Percentiles rank a stretch among this genome's conserved stretches.
Evolutionary conservation across 306 rosid species (phyloP).

Genomic region (Luffa acutangula): DNA sequence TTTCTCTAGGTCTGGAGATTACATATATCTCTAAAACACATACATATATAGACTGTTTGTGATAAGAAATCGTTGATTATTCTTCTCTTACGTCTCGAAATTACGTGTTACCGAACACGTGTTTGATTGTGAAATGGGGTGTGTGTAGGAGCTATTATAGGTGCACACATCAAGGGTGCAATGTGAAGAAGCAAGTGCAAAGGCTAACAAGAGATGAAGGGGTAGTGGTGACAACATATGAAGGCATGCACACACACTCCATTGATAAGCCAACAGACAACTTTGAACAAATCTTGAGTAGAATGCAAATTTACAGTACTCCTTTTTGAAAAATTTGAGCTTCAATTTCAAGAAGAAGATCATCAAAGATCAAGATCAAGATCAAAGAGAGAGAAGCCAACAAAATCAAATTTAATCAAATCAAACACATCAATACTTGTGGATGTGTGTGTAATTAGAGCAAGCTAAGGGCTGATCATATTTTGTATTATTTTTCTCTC

Average conservation of each 20-base stretch:
- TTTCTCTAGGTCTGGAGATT: too few relatives aligned
- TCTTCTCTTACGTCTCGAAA: too few relatives aligned
- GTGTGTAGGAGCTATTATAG: slow-evolving; percentile 68
- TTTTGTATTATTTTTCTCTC: neutral
- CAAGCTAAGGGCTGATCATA: neutral
- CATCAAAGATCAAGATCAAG: neutral
- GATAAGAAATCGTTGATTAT: too few relatives aligned
- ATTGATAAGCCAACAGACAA: slow-evolving; percentile 64
- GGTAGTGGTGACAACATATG: slow-evolving; percentile 78
- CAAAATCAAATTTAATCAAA: neutral
- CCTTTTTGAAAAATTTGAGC: slow-evolving; percentile 19
- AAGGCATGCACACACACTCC: slow-evolving; percentile 79
- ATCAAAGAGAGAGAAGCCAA: neutral
- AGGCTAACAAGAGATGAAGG: slow-evolving; percentile 75
- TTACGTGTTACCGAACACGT: neutral
- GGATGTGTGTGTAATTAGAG: neutral
- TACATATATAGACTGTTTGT: too few relatives aligned
- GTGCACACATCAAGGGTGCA: slow-evolving; percentile 81
- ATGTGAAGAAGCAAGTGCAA: slow-evolving; percentile 92
- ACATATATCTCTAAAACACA: too few relatives aligned
- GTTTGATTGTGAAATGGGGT: neutral
- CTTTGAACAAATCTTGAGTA: slow-evolving; percentile 77
- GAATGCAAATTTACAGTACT: slow-evolving; percentile 65
- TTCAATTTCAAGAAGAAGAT: neutral
- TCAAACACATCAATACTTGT: neutral